Conservation (phyloP, 2,329 filamentous ascomycete species). For the Colletotrichum incanum region DNA sequence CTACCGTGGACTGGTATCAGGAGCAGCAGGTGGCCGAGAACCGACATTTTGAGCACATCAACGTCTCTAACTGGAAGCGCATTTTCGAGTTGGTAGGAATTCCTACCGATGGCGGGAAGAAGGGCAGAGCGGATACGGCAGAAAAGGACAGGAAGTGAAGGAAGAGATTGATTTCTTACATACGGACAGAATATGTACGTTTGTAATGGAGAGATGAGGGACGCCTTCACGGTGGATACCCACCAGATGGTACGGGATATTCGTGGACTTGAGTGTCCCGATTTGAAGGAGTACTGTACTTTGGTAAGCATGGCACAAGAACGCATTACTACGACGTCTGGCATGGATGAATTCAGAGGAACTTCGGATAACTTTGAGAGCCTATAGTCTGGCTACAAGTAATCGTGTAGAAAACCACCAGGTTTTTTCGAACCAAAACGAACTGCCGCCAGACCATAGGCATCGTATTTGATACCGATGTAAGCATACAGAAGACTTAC, state of each 20-base stretch:
- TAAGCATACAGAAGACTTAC: not conserved
- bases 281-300: not conserved
- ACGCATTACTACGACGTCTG: not conserved
- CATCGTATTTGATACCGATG: not conserved
- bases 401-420: not conserved
- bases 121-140: not conserved
- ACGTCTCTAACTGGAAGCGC: slow-evolving; percentile 60
- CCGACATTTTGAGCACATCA: slow-evolving; percentile 65
- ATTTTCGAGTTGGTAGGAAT: slow-evolving; percentile 52
- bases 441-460: not conserved
- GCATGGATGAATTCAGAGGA: not conserved
- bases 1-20: slow-evolving; percentile 68
- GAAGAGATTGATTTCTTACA: not conserved
- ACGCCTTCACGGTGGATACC: not conserved
- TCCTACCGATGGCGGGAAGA: not conserved
- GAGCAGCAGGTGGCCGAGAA: slow-evolving; percentile 61
- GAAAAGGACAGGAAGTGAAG: not conserved
- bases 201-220: not conserved
- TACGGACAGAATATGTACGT: too few species aligned
- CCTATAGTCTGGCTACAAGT: not conserved
- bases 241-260: too few species aligned
- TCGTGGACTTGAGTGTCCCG: not conserved
- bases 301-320: not conserved
- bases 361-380: too few species aligned
- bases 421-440: not conserved